Conservation (phyloP, 768 basidiomycete genomes). For the Tricholoma sp. region DNA sequence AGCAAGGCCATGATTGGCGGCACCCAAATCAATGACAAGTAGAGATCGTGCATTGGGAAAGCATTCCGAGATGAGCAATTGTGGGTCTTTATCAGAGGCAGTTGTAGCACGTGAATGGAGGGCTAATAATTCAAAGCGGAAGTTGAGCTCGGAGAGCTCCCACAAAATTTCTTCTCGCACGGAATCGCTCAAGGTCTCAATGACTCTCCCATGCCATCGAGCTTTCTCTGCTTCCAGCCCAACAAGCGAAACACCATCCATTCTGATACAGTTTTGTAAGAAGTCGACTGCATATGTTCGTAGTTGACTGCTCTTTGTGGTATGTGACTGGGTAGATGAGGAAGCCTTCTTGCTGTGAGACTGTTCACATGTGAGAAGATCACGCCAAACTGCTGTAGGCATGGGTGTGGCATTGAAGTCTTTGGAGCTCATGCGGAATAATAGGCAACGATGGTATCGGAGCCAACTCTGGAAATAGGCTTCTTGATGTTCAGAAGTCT, state of each 20-base stretch:
- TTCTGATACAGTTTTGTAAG: background rate
- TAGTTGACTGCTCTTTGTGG: background rate
- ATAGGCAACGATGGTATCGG: background rate
- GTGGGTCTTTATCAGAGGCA: background rate
- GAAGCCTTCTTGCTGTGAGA: background rate
- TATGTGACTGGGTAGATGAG: background rate
- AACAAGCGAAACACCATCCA: background rate
- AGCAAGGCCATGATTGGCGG: slow-evolving; percentile 8
- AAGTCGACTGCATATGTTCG: background rate
- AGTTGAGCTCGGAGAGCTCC: slow-evolving; percentile 16
- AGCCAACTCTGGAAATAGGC: slow-evolving; percentile 4
- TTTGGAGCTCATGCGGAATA: background rate
- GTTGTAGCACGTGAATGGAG: slow-evolving; percentile 10
- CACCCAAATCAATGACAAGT: background rate
- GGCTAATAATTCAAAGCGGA: slow-evolving; percentile 14
- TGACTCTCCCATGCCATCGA: background rate
- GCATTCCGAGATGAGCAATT: background rate
- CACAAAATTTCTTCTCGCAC: slow-evolving; percentile 12
- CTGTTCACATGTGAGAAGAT: slow-evolving; percentile 1
- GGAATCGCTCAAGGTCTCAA: background rate
- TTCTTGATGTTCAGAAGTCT: background rate
- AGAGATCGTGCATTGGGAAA: background rate
- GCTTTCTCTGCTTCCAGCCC: background rate
- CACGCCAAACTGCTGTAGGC: slow-evolving; percentile 6
- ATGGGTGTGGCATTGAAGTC: slow-evolving; percentile 1